phyloP scores from a whole-genome alignment of 345 rosid species.

The Eucalyptus guilfoylei region DNA sequence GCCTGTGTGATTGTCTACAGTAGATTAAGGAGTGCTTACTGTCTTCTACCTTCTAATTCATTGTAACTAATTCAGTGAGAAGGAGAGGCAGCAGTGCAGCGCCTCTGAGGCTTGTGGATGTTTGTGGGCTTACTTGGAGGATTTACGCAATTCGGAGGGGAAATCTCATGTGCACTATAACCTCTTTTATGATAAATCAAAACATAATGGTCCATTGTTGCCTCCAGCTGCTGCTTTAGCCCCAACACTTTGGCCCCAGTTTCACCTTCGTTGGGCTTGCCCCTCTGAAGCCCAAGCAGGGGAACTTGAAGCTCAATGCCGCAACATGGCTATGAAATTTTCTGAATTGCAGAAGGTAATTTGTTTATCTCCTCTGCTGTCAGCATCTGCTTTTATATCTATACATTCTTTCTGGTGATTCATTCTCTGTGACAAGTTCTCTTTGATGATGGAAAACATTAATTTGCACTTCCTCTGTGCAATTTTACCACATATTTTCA shows the following conservation, averaged over 20 bases:
- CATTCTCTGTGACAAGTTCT: not conserved
- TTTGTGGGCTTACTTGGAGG: constrained; percentile 77
- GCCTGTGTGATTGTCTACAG: not conserved
- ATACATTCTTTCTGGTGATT: not conserved
- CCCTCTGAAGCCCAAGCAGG: constrained; percentile 69
- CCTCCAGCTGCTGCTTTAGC: constrained; percentile 99
- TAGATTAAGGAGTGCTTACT: not conserved
- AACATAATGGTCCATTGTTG: constrained; percentile 41
- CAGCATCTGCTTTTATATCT: not conserved
- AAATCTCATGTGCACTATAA: constrained; percentile 70
- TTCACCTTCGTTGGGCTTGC: constrained; percentile 98
- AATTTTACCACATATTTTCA: not conserved
- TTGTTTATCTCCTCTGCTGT: not conserved
- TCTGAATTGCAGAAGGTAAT: constrained; percentile 71
- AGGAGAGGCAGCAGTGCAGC: constrained; percentile 67
- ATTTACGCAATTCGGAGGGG: constrained; percentile 51
- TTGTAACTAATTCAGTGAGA: constrained; percentile 51
- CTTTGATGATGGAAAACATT: not conserved
- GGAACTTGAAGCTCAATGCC: constrained; percentile 63
- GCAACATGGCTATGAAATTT: constrained; percentile 44
- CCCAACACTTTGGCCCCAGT: constrained; percentile 94
- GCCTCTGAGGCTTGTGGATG: constrained; percentile 70
- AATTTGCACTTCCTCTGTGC: not conserved
- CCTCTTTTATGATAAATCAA: constrained; percentile 60
- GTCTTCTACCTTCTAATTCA: not conserved